Base-by-base conservation (phyloP, 2,329 filamentous ascomycete species). In the Plenodomus tracheiphilus region DNA sequence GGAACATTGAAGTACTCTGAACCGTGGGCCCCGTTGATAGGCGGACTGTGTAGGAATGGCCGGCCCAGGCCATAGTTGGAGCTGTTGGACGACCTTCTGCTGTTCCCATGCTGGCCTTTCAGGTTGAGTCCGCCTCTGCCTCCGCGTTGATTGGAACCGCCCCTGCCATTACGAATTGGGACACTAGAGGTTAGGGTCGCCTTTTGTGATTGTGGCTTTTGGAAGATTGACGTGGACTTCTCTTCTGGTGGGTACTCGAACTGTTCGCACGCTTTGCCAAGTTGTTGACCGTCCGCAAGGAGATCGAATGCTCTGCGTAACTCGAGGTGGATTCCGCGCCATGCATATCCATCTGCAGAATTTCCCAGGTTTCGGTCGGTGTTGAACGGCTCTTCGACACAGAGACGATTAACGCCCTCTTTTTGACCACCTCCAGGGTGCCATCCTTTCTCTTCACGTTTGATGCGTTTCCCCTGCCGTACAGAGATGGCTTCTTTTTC, bases 321-420 rank as follows among this genome's bases (percentile, higher is more conserved):
- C 74, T 99, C 94, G 58, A 91, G 74, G 69, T 99, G 94, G 22
- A 99, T 82, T 1, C 94, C 94, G 42, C 88, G 85, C 74, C 96
- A 97, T 0, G 94, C 93, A 37, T 89, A 95, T 69, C 96, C 92
- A 68, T 99, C 94, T 8, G 91, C 94, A 2, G 94, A 97, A 64
- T 99, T 99, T 36, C 92, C 94, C 39, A 99, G 79, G 69, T 99
- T 99, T 36, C 94, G 85, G 30, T 82, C 81, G 3, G 82, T 87
- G 64, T 96, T 99, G 79, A 99, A 99, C 0, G 94, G 94, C 71
- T 99, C 94, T 69, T 99, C 94, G 10, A 99, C 90, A 69, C 93
- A 97, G 25, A 99, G 81, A 54, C 88, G 85, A 64, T 96, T 94
- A 65, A 74, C 69, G 15, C 74, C 75, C 49, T 79, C 77, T 62